Evolutionary conservation across 2,329 filamentous ascomycete genomes (phyloP).

Genomic region (Trichophyton simii): DNA sequence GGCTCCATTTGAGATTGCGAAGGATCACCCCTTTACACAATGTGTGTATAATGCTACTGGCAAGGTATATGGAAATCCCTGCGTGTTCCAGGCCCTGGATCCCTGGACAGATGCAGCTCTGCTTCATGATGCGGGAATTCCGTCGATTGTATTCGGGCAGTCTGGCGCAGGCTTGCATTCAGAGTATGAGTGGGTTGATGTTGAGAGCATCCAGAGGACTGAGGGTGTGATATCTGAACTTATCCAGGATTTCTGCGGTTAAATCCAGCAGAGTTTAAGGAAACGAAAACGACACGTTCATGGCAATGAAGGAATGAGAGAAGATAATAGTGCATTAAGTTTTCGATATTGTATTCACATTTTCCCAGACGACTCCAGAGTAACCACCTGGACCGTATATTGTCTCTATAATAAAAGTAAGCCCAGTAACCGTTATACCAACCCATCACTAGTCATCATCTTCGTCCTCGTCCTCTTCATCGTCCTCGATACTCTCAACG

Average conservation of each 20-base stretch:
- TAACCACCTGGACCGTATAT: background rate
- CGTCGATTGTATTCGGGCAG: slow-evolving; percentile 38
- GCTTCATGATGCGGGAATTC: slow-evolving; percentile 34
- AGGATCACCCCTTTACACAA: slow-evolving; percentile 32
- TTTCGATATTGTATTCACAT: background rate
- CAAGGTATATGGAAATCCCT: slow-evolving; percentile 18
- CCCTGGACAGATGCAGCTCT: slow-evolving; percentile 45
- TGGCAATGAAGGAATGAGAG: background rate
- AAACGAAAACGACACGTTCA: background rate
- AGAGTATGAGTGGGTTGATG: slow-evolving; percentile 40
- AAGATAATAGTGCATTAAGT: background rate
- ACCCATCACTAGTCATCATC: slow-evolving; percentile 5
- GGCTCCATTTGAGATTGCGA: slow-evolving; percentile 30
- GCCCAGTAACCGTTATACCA: background rate
- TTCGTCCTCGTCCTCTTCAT: slow-evolving; percentile 34
- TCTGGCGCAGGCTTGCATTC: slow-evolving; percentile 39
- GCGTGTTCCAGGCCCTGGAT: slow-evolving; percentile 20
- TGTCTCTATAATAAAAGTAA: background rate
- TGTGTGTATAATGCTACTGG: slow-evolving; percentile 21
- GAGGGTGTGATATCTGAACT: slow-evolving; percentile 6
- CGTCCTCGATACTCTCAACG: slow-evolving; percentile 56
- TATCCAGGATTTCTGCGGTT: background rate
- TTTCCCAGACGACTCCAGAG: background rate
- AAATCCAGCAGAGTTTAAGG: no score
- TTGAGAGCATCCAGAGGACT: slow-evolving; percentile 31